These are phyloP conservation scores for Hypoxylon sp. DNA, from an alignment of 2,329 filamentous ascomycete species.

Conservation along the genomic window DNA sequence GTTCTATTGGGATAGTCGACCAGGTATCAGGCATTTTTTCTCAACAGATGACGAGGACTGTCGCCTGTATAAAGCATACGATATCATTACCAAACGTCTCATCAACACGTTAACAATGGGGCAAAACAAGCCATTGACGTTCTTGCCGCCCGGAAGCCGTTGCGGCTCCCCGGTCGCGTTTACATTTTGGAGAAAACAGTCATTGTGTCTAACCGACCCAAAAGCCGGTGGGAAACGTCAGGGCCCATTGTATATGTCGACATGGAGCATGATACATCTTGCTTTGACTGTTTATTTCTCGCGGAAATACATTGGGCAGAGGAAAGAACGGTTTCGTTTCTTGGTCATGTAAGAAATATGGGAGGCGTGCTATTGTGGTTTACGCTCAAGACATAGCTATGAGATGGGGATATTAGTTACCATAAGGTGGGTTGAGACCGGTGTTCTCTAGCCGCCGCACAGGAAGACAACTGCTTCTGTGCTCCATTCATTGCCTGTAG, in stretches of 20 bases:
- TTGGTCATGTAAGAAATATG: too few relatives aligned
- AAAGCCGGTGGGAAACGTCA: too few relatives aligned
- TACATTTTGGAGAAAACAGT: not conserved
- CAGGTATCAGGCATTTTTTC: slow-evolving; percentile 11
- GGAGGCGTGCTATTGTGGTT: too few relatives aligned
- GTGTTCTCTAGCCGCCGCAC: too few relatives aligned
- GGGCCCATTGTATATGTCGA: slow-evolving; percentile 9
- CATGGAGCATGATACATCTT: slow-evolving; percentile 16
- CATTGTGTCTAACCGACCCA: too few relatives aligned
- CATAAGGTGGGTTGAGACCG: too few relatives aligned
- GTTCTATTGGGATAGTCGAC: not conserved
- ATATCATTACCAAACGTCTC: not conserved
- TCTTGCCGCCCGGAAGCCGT: not conserved
- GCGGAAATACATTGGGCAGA: fast-evolving
- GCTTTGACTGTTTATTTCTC: not conserved
- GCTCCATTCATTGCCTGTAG: too few relatives aligned
- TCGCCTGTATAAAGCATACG: slow-evolving; percentile 11
- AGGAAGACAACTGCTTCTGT: too few relatives aligned
- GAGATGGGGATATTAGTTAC: too few relatives aligned
- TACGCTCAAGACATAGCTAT: too few relatives aligned
- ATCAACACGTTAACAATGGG: not conserved
- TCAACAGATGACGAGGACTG: not conserved
- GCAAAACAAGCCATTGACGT: not conserved
- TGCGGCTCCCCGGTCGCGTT: slow-evolving; percentile 7
- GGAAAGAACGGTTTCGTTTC: slow-evolving; percentile 22